A percentile compares a stretch with the other conserved stretches of the same genome.
Evolutionary conservation across 495 filamentous ascomycete species (phyloP).

Genomic region (Extremus antarcticus): DNA sequence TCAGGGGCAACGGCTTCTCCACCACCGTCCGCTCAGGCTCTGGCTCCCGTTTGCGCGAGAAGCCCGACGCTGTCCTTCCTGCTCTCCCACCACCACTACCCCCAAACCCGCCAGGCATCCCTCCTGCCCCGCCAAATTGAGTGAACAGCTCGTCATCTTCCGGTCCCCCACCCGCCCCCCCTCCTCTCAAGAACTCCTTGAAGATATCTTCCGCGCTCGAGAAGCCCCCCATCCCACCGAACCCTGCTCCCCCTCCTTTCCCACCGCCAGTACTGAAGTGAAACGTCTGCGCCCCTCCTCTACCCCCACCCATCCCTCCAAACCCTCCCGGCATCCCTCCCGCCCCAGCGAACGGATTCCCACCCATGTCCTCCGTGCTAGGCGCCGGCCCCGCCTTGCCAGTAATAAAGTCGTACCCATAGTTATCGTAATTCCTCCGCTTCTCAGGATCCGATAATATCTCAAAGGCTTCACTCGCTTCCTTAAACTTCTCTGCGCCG

Average conservation of each 20-base stretch:
- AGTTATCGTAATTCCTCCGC: constrained; percentile 90
- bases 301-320: constrained; percentile 45
- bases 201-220: constrained; percentile 78
- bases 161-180: constrained; percentile 32
- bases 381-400: constrained; percentile 60
- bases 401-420: constrained; percentile 85
- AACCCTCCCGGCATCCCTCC: constrained; percentile 48
- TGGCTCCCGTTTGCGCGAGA: constrained; percentile 40
- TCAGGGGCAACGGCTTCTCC: constrained; percentile 69
- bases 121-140: constrained; percentile 12
- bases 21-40: constrained; percentile 76
- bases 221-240: constrained; percentile 57
- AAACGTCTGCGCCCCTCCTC: constrained; percentile 49
- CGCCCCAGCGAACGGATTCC: constrained; percentile 35
- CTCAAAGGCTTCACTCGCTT: constrained; percentile 93
- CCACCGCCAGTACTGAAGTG: constrained; percentile 52
- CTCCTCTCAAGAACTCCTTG: constrained; percentile 59
- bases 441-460: constrained; percentile 96
- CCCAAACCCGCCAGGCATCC: not conserved
- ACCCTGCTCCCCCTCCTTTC: constrained; percentile 31
- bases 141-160: constrained; percentile 36
- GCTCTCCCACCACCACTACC: constrained; percentile 26
- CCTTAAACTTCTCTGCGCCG: constrained; percentile 75
- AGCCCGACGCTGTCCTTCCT: constrained; percentile 32
- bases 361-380: constrained; percentile 37